These are phyloP conservation scores for Aspergillus fischeri DNA, from an alignment of 2,329 filamentous ascomycete genomes.

Conservation along the genomic window DNA sequence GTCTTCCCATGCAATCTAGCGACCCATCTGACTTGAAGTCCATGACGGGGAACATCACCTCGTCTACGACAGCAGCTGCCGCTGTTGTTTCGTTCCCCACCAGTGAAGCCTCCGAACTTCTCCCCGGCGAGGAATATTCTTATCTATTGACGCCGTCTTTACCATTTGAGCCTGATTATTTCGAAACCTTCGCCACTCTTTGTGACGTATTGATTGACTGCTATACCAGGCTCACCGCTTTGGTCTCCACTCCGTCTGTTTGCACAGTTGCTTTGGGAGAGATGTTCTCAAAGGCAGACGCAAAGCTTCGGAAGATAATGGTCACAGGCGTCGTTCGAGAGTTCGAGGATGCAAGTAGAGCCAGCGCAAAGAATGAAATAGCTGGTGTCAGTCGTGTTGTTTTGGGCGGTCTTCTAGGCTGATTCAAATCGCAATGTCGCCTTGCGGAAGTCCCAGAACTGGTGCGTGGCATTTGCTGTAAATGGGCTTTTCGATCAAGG, in stretches of 20 bases:
- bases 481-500: not conserved
- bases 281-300: slow-evolving; percentile 84
- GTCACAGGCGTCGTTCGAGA: slow-evolving; percentile 83
- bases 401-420: slow-evolving; percentile 72
- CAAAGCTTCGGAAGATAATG: slow-evolving; percentile 80
- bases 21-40: slow-evolving; percentile 48
- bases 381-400: slow-evolving; percentile 85
- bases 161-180: slow-evolving; percentile 95
- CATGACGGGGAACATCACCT: slow-evolving; percentile 37
- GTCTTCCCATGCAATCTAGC: slow-evolving; percentile 48
- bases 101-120: slow-evolving; percentile 57
- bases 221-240: slow-evolving; percentile 71
- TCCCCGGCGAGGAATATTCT: slow-evolving; percentile 81
- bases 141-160: slow-evolving; percentile 86
- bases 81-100: slow-evolving; percentile 38
- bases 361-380: slow-evolving; percentile 73
- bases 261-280: slow-evolving; percentile 71
- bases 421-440: slow-evolving; percentile 1
- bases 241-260: slow-evolving; percentile 71
- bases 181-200: slow-evolving; percentile 90
- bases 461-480: not conserved
- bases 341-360: slow-evolving; percentile 82
- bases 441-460: not conserved
- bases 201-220: slow-evolving; percentile 94
- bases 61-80: slow-evolving; percentile 35